Evolutionary conservation across 495 filamentous ascomycete species (phyloP).

Genomic region (Schizothecium vesticola): DNA sequence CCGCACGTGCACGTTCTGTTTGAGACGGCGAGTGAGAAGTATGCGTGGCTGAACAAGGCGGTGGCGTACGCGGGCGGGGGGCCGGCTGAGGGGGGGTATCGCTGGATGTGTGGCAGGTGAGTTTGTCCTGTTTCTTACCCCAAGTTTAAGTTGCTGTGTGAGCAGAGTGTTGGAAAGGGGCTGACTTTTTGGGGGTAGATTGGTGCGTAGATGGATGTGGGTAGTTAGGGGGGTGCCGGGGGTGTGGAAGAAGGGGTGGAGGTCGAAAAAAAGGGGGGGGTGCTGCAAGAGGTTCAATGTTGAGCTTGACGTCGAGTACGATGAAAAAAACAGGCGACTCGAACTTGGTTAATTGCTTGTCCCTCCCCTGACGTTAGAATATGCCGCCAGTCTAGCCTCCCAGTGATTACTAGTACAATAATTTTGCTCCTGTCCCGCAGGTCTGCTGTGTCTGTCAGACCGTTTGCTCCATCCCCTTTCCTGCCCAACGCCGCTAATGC

Average conservation of each 20-base stretch:
- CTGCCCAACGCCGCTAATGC: neutral
- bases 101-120: neutral
- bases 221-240: no score
- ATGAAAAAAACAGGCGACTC: neutral
- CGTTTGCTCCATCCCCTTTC: neutral
- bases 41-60: constrained; percentile 19
- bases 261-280: no score
- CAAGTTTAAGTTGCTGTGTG: no score
- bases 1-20: constrained; percentile 23
- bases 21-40: constrained; percentile 22
- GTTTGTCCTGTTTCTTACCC: no score
- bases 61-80: constrained; percentile 10
- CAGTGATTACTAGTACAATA: neutral
- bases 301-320: no score
- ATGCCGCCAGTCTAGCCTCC: neutral
- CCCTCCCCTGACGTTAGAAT: neutral
- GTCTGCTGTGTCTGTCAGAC: neutral
- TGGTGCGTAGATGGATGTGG: no score
- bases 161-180: no score
- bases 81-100: neutral
- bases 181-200: no score
- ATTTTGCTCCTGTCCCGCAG: neutral
- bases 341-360: neutral
- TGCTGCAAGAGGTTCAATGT: no score
- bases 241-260: no score